phyloP scores from a whole-genome alignment of 2,329 filamentous ascomycete genomes.

The Colletotrichum endophyticum region DNA sequence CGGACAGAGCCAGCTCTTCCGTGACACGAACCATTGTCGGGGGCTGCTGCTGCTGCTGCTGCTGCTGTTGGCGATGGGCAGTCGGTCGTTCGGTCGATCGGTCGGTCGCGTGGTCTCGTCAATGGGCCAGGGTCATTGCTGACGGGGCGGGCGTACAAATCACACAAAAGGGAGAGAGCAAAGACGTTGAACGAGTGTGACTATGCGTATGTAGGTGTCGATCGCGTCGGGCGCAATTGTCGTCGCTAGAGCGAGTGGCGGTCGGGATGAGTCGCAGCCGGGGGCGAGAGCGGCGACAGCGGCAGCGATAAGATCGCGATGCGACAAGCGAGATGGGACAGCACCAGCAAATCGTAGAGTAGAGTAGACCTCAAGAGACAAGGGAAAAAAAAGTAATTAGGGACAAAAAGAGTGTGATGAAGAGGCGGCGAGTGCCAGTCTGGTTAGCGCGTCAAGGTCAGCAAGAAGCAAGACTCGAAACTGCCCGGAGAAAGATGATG shows the following conservation, averaged over 20 bases:
- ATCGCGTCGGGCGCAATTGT: neutral
- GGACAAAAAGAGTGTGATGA: conserved; percentile 15
- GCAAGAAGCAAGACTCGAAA: conserved; percentile 1
- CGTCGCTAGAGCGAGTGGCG: neutral
- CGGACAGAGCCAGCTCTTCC: conserved; percentile 78
- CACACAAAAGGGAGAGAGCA: neutral
- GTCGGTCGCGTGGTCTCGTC: conserved; percentile 21
- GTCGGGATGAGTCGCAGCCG: neutral
- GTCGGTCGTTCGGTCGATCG: conserved; percentile 9
- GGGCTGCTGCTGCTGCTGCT: conserved; percentile 26
- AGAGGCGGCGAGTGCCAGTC: conserved; percentile 12
- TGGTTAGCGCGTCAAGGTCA: conserved; percentile 7
- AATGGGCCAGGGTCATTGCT: conserved; percentile 31
- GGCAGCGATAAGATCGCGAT: neutral
- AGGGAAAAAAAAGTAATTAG: neutral
- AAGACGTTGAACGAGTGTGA: conserved; percentile 7
- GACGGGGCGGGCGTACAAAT: conserved; percentile 3
- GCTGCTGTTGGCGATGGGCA: neutral
- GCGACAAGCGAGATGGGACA: neutral
- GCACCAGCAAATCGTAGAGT: neutral
- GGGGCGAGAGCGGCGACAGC: neutral
- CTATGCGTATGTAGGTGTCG: neutral
- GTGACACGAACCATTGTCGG: conserved; percentile 81
- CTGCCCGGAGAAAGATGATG: conserved; percentile 4
- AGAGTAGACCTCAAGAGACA: neutral